Conservation (phyloP, 1,139 yeast species). For the Pneumocystis jirovecii region DNA sequence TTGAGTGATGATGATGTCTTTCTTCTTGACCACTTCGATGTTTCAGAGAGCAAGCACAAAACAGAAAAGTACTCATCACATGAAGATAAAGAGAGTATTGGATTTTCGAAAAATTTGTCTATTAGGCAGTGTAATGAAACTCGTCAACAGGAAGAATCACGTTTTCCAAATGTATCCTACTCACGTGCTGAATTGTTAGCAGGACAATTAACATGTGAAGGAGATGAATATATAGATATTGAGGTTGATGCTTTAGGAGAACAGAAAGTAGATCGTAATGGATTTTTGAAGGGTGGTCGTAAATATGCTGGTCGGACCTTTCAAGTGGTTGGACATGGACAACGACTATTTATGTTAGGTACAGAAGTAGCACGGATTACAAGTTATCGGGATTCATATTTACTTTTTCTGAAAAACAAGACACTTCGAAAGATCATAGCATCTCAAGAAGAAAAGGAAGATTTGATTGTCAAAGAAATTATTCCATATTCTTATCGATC, state of each 20-base stretch:
- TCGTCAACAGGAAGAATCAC: not conserved
- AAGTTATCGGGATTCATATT: conserved; percentile 50
- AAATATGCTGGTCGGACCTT: conserved; percentile 43
- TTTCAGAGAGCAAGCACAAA: conserved; percentile 3
- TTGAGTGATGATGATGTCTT: not conserved
- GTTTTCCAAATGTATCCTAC: not conserved
- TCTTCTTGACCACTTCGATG: not conserved
- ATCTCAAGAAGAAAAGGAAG: conserved; percentile 46
- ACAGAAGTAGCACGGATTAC: conserved; percentile 56
- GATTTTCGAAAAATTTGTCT: conserved; percentile 1
- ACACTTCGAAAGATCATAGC: conserved; percentile 43
- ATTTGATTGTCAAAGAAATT: conserved; percentile 38
- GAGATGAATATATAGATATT: conserved; percentile 26
- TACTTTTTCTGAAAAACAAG: conserved; percentile 46
- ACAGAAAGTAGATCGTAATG: conserved; percentile 40
- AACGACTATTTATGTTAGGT: conserved; percentile 46
- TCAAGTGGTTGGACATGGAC: conserved; percentile 36
- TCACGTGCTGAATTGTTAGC: conserved; percentile 14
- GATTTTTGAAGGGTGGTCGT: conserved; percentile 43
- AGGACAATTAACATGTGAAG: conserved; percentile 18
- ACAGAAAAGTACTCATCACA: conserved; percentile 29
- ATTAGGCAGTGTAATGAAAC: not conserved
- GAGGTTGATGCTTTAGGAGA: conserved; percentile 39
- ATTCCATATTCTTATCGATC: conserved; percentile 52
- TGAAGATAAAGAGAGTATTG: conserved; percentile 16